These are phyloP conservation scores for Athelia sp. DNA, from an alignment of 1,284 basidiomycete genomes.

Conservation along the genomic window DNA sequence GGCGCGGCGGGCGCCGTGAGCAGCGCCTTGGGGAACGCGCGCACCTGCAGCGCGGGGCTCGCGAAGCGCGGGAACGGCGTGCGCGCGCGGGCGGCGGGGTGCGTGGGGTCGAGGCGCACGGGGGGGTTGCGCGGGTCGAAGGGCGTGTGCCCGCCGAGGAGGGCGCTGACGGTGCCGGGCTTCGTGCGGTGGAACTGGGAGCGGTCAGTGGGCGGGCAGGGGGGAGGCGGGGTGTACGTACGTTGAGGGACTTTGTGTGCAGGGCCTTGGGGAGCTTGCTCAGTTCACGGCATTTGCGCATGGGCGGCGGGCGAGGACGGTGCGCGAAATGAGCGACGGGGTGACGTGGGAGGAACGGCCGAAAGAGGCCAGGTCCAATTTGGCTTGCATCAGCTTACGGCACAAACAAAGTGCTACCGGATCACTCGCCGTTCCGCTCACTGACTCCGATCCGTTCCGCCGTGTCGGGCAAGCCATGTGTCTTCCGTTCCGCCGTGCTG, in stretches of 20 bases:
- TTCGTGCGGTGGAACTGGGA: conserved; percentile 23
- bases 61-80: conserved; percentile 1
- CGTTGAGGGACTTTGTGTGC: conserved; percentile 15
- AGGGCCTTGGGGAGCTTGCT: conserved; percentile 12
- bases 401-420: no score
- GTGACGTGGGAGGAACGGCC: no score
- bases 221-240: conserved; percentile 10
- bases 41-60: conserved; percentile 16
- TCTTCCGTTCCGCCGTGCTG: no score
- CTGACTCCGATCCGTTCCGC: no score
- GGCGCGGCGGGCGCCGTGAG: conserved; percentile 9
- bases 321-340: no score
- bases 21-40: conserved; percentile 20
- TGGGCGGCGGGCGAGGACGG: not conserved
- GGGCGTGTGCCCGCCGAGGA: conserved; percentile 5
- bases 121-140: not conserved
- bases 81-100: not conserved
- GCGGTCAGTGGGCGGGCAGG: not conserved
- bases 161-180: conserved; percentile 14
- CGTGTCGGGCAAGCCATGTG: no score
- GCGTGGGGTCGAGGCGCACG: not conserved
- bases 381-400: no score
- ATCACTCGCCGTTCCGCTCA: no score
- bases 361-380: no score
- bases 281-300: conserved; percentile 15